Evolutionary conservation across 345 rosid species (phyloP), one percentile per base, ranked within the genome.

Genomic region (Syzygium aromaticum): DNA sequence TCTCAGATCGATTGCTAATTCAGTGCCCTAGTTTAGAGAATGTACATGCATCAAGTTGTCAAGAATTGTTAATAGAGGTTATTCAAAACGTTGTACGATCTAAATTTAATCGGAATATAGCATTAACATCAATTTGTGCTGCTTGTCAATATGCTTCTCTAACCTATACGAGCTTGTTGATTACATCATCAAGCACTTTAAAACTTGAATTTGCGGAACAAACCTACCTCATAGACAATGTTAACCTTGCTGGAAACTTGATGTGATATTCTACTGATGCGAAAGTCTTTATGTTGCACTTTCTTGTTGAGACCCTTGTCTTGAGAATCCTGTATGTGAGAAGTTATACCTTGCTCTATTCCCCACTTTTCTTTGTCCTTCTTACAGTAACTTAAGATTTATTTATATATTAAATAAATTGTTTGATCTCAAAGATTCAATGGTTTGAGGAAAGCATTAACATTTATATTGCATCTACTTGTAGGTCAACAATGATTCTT

Each of bases 21-120:
- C 99, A 96, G 46, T 98, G 99, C 91, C 98, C 98, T 82, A 93
- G 92, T 86, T 90, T 98, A 84, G 91, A 96, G 86, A 89, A 90
- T 86, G 97, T 98, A 83, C 94, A 98, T 89, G 99, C 97, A 83
- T 93, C 94, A 19, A 98, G 95, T 21, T 96, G 99, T 86, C 94
- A 92, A 89, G 93, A 92, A 63, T 90, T 91, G 88, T 90, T 98
- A 87, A 87, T 94, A 33, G 91, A 89, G 88, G 94, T 95, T 85
- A 93, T 98, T 88, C 88, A 89, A 51, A 92, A 90, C 92, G 98
- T 96, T 98, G 99, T 95, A 91, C 92, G 61, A 54, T 30, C 7
- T 30, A 23, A 49, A 84, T 23, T 87, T 77, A 33, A 17, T 19
- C 14, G 33, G 80, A 73, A 73, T 33, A 33, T 73, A 33, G 80